These are phyloP conservation scores for Ceratocystis destructans DNA, from an alignment of 2,329 filamentous ascomycete genomes.

Conservation along the genomic window DNA sequence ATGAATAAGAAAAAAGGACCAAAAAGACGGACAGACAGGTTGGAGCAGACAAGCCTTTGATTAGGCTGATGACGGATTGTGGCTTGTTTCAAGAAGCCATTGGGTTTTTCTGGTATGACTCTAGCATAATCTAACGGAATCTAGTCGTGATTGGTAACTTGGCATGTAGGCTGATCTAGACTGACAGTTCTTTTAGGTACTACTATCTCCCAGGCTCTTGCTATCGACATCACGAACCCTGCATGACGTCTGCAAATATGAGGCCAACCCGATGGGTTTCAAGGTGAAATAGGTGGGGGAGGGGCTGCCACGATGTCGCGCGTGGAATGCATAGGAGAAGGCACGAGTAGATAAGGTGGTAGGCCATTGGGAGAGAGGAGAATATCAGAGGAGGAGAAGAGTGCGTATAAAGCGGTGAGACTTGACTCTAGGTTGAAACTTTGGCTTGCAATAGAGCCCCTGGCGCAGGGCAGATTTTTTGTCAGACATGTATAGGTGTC, in stretches of 20 bases:
- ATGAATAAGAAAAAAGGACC: neutral
- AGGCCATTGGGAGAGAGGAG: neutral
- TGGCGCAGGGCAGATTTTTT: neutral
- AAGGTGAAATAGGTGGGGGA: neutral
- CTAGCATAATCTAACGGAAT: neutral
- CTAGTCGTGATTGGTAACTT: neutral
- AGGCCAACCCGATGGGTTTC: too few species aligned
- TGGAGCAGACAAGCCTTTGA: neutral
- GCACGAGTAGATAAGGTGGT: neutral
- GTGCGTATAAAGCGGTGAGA: neutral
- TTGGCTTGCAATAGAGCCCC: neutral
- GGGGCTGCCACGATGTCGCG: too few species aligned
- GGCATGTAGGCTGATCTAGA: too few species aligned
- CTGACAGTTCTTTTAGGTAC: neutral
- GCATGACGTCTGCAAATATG: too few species aligned
- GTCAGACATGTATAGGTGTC: neutral
- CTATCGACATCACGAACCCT: too few species aligned
- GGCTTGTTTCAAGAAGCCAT: conserved; percentile 6
- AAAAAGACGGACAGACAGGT: neutral
- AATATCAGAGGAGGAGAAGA: neutral
- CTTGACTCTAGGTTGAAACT: neutral
- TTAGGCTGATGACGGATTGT: neutral
- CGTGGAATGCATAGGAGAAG: neutral
- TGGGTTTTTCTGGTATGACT: neutral
- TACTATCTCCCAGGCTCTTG: neutral